These are phyloP conservation scores for Plasmodium berghei DNA, from an alignment of 169 alveolate species.

Conservation along the genomic window DNA sequence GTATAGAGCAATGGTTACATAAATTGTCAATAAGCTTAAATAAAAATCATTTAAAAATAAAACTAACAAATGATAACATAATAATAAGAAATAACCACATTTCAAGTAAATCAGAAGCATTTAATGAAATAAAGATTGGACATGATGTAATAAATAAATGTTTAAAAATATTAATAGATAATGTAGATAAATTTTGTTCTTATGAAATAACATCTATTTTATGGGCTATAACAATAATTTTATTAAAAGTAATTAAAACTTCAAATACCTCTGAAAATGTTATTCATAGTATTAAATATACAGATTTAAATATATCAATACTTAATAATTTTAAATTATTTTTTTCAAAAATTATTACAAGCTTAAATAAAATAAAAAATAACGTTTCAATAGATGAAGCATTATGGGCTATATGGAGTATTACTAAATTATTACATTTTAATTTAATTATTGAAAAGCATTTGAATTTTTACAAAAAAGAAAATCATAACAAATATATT, in stretches of 20 bases:
- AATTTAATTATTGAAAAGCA: slow-evolving; percentile 6
- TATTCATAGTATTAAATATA: background rate
- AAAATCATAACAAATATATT: background rate
- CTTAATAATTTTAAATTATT: slow-evolving; percentile 19
- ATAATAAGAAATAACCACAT: slow-evolving; percentile 13
- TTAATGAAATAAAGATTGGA: slow-evolving; percentile 21
- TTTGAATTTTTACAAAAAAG: background rate
- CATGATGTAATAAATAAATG: slow-evolving; percentile 16
- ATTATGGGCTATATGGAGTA: slow-evolving; percentile 67
- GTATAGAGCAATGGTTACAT: slow-evolving; percentile 68
- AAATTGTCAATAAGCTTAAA: slow-evolving; percentile 46
- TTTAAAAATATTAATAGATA: slow-evolving; percentile 32
- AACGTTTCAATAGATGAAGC: slow-evolving; percentile 64
- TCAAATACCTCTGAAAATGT: background rate
- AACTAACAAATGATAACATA: slow-evolving; percentile 12
- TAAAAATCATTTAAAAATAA: slow-evolving; percentile 35
- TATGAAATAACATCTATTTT: slow-evolving; percentile 48
- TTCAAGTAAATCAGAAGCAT: background rate
- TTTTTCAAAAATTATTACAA: slow-evolving; percentile 13
- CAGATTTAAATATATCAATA: background rate
- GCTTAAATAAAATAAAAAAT: slow-evolving; percentile 29
- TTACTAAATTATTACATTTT: slow-evolving; percentile 37
- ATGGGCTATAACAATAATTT: slow-evolving; percentile 58
- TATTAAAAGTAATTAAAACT: slow-evolving; percentile 18
- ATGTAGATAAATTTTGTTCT: slow-evolving; percentile 37